Evolutionary conservation across 768 basidiomycete species (phyloP).

Genomic region (Termitomyces bulborhizus): DNA sequence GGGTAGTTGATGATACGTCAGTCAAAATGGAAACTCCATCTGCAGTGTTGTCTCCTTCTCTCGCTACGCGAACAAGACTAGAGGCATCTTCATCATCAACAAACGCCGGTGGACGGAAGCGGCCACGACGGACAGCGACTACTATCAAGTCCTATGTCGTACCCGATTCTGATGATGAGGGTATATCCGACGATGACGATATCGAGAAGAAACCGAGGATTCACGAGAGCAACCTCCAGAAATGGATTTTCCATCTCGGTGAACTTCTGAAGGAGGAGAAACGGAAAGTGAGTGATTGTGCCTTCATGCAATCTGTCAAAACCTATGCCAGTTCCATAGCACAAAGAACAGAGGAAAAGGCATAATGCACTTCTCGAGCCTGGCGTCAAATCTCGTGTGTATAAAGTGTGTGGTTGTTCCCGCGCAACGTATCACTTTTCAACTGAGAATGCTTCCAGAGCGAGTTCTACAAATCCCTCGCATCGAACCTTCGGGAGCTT

Average conservation of each 20-base stretch:
- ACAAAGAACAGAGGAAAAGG: slow-evolving; percentile 56
- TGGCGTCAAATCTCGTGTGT: slow-evolving; percentile 44
- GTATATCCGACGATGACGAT: slow-evolving; percentile 33
- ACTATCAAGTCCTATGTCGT: slow-evolving; percentile 55
- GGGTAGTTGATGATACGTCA: slow-evolving; percentile 12
- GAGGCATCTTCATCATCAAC: slow-evolving; percentile 15
- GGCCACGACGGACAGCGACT: slow-evolving; percentile 55
- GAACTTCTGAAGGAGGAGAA: slow-evolving; percentile 60
- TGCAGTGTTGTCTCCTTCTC: slow-evolving; percentile 21
- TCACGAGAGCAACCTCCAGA: slow-evolving; percentile 43
- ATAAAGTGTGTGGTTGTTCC: slow-evolving; percentile 42
- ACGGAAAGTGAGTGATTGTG: slow-evolving; percentile 45
- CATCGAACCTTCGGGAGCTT: slow-evolving; percentile 49
- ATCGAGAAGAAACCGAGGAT: slow-evolving; percentile 24
- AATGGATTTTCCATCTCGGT: slow-evolving; percentile 65
- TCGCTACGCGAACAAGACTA: slow-evolving; percentile 15
- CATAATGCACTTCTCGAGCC: slow-evolving; percentile 36
- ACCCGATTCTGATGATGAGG: slow-evolving; percentile 70
- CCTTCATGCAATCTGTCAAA: slow-evolving; percentile 5
- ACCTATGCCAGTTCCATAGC: slow-evolving; percentile 29
- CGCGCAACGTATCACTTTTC: not conserved
- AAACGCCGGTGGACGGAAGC: slow-evolving; percentile 32
- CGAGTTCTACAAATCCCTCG: slow-evolving; percentile 63
- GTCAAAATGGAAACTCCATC: slow-evolving; percentile 37
- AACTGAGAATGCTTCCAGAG: slow-evolving; percentile 31